Evolutionary conservation across 148 eudicot species (phyloP).

Genomic region (Pouteria glomerata): DNA sequence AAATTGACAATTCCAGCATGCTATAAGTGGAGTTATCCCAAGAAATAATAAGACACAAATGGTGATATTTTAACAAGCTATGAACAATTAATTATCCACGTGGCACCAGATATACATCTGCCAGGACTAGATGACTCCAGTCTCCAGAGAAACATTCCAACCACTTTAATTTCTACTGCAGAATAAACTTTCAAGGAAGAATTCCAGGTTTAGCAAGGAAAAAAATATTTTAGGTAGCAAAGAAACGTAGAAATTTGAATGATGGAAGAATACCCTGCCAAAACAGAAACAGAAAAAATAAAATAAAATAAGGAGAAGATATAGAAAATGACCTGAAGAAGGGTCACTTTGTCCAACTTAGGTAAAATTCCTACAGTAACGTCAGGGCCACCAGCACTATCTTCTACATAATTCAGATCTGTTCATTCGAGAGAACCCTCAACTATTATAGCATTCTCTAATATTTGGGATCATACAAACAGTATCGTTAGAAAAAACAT

Average conservation of each 20-base stretch:
- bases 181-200: background rate
- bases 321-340: constrained; percentile 66
- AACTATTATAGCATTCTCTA: background rate
- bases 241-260: background rate
- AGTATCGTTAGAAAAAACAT: background rate
- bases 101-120: background rate
- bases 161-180: background rate
- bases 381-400: constrained; percentile 99
- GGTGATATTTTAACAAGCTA: background rate
- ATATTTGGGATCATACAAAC: background rate
- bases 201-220: background rate
- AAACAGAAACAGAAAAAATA: too few relatives aligned
- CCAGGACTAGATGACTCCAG: background rate
- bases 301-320: too few relatives aligned
- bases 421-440: constrained; percentile 11
- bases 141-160: background rate
- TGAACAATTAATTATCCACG: background rate
- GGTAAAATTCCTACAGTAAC: constrained; percentile 86
- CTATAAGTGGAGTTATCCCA: too few relatives aligned
- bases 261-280: background rate
- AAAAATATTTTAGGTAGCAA: background rate
- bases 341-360: constrained; percentile 83
- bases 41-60: too few relatives aligned
- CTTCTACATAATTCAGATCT: constrained; percentile 91
- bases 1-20: too few relatives aligned